Evolutionary conservation across 2,329 filamentous ascomycete genomes (phyloP), one percentile per base, ranked within the genome.

Genomic region (Pestalotiopsis sp.): DNA sequence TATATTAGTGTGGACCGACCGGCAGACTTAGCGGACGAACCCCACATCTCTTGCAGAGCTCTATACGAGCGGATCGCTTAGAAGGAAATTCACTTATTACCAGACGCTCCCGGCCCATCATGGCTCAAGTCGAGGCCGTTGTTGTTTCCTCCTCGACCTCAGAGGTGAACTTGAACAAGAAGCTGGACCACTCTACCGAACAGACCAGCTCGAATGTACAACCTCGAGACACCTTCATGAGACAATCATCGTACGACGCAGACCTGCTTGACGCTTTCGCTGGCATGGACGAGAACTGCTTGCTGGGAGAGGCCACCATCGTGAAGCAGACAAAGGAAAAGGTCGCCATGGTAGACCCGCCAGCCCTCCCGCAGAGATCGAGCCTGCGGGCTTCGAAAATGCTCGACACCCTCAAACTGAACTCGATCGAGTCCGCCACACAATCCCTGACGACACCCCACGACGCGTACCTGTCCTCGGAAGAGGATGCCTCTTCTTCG

Each of bases 401-500:
- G 14, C 78, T 86, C 57, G 79, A 82, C 71, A 78, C 74, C 59
- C 74, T 84, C 9, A 81, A 80, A 73, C 73, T 82, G 38, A 75
- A 77, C 67, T 75, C 76, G 62, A 77, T 73, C 71, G 76, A 78
- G 70, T 74, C 69, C 49, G 74, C 74, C 65, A 76, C 68, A 45
- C 73, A 78, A 31, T 74, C 80, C 14, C 79, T 83, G 61, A 79
- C 82, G 25, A 81, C 83, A 2, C 86, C 88, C 5, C 88, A 90
- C 76, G 86, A 89, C 68, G 75, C 88, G 69, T 91, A 91, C 77
- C 85, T 91, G 31, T 91, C 89, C 2, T 90, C 88, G 0, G 89
- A 91, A 72, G 89, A 91, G 76, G 89, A 91, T 71, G 88, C 85
- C 38, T 91, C 89, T 1, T 89, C 89, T 1, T 88, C 86, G 20